Conservation (phyloP, 225 moss, liverwort and hornwort genomes). For the Pseudoscleropodium purum region DNA sequence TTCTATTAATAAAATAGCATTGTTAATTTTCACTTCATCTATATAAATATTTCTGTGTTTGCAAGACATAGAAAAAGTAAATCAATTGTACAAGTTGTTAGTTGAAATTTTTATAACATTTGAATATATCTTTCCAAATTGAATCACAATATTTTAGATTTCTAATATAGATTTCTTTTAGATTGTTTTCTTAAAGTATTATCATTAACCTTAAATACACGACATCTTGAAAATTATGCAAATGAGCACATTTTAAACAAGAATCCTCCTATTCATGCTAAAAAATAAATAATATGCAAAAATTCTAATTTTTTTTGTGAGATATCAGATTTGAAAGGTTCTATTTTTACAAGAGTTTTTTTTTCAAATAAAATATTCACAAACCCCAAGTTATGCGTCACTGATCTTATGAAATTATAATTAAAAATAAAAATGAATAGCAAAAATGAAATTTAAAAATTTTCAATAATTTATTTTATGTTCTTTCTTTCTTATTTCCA, state of each 20-base stretch:
- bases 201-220: no score
- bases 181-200: background rate
- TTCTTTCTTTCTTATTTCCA: background rate
- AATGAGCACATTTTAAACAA: no score
- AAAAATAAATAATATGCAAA: background rate
- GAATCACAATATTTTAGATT: background rate
- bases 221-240: background rate
- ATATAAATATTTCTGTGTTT: no score
- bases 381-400: background rate
- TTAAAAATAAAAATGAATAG: background rate
- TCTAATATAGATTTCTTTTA: background rate
- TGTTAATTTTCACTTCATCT: no score
- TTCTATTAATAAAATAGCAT: background rate
- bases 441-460: background rate
- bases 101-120: background rate
- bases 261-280: no score
- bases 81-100: no score
- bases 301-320: background rate
- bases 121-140: no score
- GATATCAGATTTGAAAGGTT: background rate
- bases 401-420: background rate
- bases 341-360: background rate
- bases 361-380: background rate
- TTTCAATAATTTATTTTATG: rapidly evolving
- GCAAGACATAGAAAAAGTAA: no score